Conservation (phyloP, 2,329 filamentous ascomycete species). For the Oidium heveae region DNA sequence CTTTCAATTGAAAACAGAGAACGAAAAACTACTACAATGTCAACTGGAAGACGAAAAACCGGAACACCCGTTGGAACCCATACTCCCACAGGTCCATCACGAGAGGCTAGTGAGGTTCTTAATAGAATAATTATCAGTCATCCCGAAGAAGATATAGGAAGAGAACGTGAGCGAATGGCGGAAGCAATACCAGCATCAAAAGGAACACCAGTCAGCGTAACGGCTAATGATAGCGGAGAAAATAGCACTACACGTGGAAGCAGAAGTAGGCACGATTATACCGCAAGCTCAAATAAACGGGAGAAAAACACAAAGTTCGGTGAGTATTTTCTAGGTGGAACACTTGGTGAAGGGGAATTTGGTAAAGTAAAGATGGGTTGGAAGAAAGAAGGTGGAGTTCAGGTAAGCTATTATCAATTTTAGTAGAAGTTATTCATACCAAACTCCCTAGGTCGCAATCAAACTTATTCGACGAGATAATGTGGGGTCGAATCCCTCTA, state of each 20-base stretch:
- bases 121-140: slow-evolving; percentile 55
- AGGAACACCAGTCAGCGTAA: slow-evolving; percentile 19
- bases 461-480: slow-evolving; percentile 89
- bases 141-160: slow-evolving; percentile 45
- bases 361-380: slow-evolving; percentile 97
- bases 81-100: slow-evolving; percentile 31
- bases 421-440: neutral
- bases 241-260: slow-evolving; percentile 18
- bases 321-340: slow-evolving; percentile 87
- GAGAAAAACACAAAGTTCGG: slow-evolving; percentile 76
- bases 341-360: slow-evolving; percentile 91
- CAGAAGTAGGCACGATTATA: slow-evolving; percentile 34
- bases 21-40: slow-evolving; percentile 14
- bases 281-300: slow-evolving; percentile 16
- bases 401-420: slow-evolving; percentile 23
- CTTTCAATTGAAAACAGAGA: slow-evolving; percentile 18
- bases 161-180: slow-evolving; percentile 43
- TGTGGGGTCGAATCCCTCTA: slow-evolving; percentile 65
- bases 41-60: slow-evolving; percentile 13
- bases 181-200: slow-evolving; percentile 25
- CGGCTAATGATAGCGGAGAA: slow-evolving; percentile 23
- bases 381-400: slow-evolving; percentile 82
- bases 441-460: slow-evolving; percentile 50
- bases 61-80: slow-evolving; percentile 18
- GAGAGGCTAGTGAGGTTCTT: slow-evolving; percentile 57